These are phyloP conservation scores for Euphrasia confusa DNA, from an alignment of 257 asterid genomes.

Conservation along the genomic window DNA sequence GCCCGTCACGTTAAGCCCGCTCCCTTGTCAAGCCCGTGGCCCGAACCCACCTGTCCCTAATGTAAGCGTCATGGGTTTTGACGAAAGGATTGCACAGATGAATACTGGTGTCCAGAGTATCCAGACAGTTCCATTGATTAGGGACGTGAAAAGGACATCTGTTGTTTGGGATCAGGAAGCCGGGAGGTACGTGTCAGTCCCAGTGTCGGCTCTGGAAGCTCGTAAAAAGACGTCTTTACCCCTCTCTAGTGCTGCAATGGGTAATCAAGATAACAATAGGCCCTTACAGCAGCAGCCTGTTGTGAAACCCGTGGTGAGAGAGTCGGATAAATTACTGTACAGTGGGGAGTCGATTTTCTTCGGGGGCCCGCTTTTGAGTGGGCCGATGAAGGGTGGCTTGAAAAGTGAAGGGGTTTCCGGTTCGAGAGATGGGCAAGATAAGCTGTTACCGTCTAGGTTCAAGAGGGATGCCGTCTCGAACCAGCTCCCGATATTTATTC, in stretches of 20 bases:
- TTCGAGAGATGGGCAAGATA: conserved; percentile 47
- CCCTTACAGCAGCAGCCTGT: conserved; percentile 31
- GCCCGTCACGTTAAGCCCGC: conserved; percentile 76
- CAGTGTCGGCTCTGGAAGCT: conserved; percentile 58
- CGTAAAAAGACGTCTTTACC: conserved; percentile 44
- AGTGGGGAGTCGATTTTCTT: conserved; percentile 83
- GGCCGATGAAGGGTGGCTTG: conserved; percentile 47
- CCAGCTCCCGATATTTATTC: conserved; percentile 90
- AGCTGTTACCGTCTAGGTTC: conserved; percentile 41
- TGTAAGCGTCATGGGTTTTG: conserved; percentile 40
- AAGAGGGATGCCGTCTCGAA: conserved; percentile 73
- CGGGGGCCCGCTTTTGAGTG: conserved; percentile 86
- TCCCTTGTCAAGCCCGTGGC: conserved; percentile 50
- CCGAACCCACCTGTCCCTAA: conserved; percentile 28
- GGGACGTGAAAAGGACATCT: conserved; percentile 86
- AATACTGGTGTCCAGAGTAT: conserved; percentile 25
- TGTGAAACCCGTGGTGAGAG: conserved; percentile 35
- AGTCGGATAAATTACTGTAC: conserved; percentile 67
- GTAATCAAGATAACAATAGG: conserved; percentile 36
- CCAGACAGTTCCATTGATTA: conserved; percentile 47
- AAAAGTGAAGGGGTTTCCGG: conserved; percentile 44
- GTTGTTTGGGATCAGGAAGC: conserved; percentile 99
- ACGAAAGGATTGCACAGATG: conserved; percentile 40
- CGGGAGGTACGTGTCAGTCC: conserved; percentile 83
- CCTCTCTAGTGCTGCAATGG: conserved; percentile 27